Evolutionary conservation across 768 basidiomycete genomes (phyloP).

Genomic region (Pulveroboletus sp.): DNA sequence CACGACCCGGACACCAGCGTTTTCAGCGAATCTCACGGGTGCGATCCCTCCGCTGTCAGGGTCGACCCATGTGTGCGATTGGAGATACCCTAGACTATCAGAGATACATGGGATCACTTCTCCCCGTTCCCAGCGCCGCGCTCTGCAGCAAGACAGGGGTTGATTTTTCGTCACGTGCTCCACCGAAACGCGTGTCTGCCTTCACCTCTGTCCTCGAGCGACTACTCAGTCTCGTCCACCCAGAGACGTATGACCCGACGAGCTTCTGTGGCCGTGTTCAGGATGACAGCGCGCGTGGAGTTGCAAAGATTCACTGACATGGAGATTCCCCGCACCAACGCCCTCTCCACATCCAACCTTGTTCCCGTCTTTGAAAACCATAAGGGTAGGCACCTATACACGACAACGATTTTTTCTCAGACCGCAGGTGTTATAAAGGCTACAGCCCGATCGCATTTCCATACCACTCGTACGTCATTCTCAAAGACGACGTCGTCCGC

Average conservation of each 20-base stretch:
- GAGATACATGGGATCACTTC: too few species aligned
- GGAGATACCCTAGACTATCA: too few species aligned
- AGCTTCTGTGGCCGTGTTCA: slow-evolving; percentile 15
- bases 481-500: slow-evolving; percentile 50
- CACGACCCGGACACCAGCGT: too few species aligned
- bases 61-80: too few species aligned
- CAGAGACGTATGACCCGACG: slow-evolving; percentile 15
- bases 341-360: slow-evolving; percentile 23
- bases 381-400: slow-evolving; percentile 22
- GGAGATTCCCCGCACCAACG: slow-evolving; percentile 23
- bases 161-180: slow-evolving; percentile 15
- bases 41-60: too few species aligned
- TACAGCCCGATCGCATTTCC: slow-evolving; percentile 16
- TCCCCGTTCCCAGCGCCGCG: too few species aligned
- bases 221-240: not conserved
- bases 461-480: slow-evolving; percentile 57
- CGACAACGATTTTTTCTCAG: not conserved
- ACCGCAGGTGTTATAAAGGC: not conserved
- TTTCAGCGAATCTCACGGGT: not conserved
- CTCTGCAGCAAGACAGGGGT: slow-evolving; percentile 1
- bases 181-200: not conserved
- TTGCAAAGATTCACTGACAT: slow-evolving; percentile 18
- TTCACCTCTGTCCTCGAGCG: too few species aligned
- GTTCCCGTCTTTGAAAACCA: slow-evolving; percentile 31
- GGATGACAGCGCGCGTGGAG: not conserved